Conservation (phyloP, 2,329 filamentous ascomycete species). For the Leptosphaerulina australis region DNA sequence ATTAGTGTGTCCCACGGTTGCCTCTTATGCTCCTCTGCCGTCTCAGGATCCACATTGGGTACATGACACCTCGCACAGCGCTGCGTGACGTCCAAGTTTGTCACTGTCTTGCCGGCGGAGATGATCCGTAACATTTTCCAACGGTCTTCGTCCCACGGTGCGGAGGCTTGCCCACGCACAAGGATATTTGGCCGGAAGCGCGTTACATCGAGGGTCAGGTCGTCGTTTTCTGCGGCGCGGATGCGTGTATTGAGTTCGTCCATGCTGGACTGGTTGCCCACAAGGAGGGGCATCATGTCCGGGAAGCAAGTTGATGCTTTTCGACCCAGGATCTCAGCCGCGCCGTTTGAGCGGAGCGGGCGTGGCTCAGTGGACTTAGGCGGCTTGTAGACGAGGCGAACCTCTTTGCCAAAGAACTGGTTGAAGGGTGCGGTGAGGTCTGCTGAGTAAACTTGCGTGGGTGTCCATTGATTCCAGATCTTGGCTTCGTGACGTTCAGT, state of each 20-base stretch:
- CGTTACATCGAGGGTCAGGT: slow-evolving; percentile 60
- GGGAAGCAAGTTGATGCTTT: slow-evolving; percentile 63
- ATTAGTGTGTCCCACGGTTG: slow-evolving; percentile 68
- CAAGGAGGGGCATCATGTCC: slow-evolving; percentile 63
- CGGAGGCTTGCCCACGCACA: slow-evolving; percentile 55
- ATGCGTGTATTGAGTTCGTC: slow-evolving; percentile 64
- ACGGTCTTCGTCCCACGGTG: slow-evolving; percentile 66
- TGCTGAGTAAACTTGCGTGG: slow-evolving; percentile 61
- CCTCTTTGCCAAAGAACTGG: slow-evolving; percentile 61
- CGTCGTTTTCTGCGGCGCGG: slow-evolving; percentile 41
- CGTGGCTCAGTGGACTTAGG: slow-evolving; percentile 57
- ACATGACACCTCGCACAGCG: slow-evolving; percentile 67
- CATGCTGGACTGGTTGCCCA: slow-evolving; percentile 63
- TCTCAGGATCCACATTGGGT: slow-evolving; percentile 69
- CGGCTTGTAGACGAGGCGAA: slow-evolving; percentile 67
- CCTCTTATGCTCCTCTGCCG: slow-evolving; percentile 62
- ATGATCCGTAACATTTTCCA: slow-evolving; percentile 65
- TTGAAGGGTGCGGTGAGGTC: slow-evolving; percentile 61
- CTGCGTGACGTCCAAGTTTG: slow-evolving; percentile 62
- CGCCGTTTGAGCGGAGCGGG: slow-evolving; percentile 62
- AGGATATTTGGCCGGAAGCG: slow-evolving; percentile 70
- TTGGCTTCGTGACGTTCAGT: slow-evolving; percentile 58
- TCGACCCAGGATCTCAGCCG: slow-evolving; percentile 59
- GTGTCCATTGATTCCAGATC: slow-evolving; percentile 66
- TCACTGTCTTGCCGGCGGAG: slow-evolving; percentile 9